Conservation (phyloP, 352 stramenopile genomes). For the Pythium periplocum region DNA sequence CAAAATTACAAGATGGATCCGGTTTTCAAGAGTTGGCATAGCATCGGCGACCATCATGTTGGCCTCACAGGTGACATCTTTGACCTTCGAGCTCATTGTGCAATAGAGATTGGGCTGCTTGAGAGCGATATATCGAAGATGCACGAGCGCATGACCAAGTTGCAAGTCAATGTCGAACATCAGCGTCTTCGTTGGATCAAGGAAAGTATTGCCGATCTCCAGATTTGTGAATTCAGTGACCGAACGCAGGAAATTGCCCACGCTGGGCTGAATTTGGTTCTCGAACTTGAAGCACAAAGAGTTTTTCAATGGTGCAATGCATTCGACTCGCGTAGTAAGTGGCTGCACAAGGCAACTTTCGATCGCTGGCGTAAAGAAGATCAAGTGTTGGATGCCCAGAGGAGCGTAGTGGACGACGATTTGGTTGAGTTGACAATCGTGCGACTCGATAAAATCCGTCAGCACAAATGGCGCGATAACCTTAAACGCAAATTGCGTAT, state of each 20-base stretch:
- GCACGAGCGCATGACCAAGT: conserved; percentile 4
- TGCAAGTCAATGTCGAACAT: conserved; percentile 8
- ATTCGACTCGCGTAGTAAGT: conserved; percentile 21
- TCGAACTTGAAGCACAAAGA: conserved; percentile 17
- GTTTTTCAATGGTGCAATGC: conserved; percentile 20
- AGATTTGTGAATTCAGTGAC: conserved; percentile 17
- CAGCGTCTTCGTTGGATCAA: conserved; percentile 21
- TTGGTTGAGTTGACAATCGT: too few relatives aligned
- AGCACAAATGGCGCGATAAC: conserved; percentile 21
- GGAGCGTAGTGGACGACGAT: too few relatives aligned
- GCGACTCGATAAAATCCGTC: neutral
- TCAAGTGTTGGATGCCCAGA: conserved; percentile 12
- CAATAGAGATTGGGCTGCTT: conserved; percentile 17
- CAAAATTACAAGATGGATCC: conserved; percentile 32
- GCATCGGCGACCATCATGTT: conserved; percentile 28
- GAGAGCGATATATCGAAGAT: conserved; percentile 18
- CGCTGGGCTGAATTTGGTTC: conserved; percentile 14
- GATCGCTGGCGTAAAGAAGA: conserved; percentile 31
- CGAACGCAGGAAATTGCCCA: conserved; percentile 24
- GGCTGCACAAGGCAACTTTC: conserved; percentile 25
- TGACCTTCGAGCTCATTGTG: conserved; percentile 18
- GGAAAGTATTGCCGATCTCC: conserved; percentile 21
- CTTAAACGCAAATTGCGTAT: conserved; percentile 20
- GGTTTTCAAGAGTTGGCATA: conserved; percentile 29
- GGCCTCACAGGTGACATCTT: conserved; percentile 22